Conservation (phyloP, 345 rosid species). For the Camelina laxa region DNA sequence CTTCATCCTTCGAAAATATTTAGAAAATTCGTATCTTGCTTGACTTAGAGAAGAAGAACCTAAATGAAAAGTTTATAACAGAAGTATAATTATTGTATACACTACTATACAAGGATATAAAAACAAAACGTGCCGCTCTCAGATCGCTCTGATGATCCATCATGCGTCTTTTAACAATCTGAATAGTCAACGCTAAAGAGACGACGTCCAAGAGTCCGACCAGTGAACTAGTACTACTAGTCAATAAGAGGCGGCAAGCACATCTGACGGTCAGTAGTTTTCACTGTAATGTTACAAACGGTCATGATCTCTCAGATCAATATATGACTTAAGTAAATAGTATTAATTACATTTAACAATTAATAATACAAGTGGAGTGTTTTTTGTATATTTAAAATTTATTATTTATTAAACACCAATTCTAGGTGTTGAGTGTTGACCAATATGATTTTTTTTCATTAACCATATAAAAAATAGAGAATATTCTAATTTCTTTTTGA, state of each 20-base stretch:
- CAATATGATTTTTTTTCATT: no score
- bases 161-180: slow-evolving; percentile 19
- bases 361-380: neutral
- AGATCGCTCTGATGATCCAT: slow-evolving; percentile 20
- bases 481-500: no score
- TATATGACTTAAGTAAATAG: neutral
- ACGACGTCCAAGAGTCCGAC: neutral
- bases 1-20: neutral
- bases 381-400: no score
- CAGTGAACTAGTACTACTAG: neutral
- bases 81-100: neutral
- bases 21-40: neutral
- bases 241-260: slow-evolving; percentile 20
- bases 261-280: slow-evolving; percentile 19
- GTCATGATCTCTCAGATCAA: neutral
- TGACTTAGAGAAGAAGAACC: neutral
- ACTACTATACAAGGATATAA: neutral
- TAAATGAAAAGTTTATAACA: neutral
- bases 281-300: neutral
- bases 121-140: slow-evolving; percentile 26
- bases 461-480: no score
- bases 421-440: slow-evolving; percentile 9
- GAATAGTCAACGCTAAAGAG: slow-evolving; percentile 29
- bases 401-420: neutral
- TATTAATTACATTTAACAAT: neutral